Base-by-base conservation (phyloP, 176 grass and related monocot species). In the Zea luxurians region DNA sequence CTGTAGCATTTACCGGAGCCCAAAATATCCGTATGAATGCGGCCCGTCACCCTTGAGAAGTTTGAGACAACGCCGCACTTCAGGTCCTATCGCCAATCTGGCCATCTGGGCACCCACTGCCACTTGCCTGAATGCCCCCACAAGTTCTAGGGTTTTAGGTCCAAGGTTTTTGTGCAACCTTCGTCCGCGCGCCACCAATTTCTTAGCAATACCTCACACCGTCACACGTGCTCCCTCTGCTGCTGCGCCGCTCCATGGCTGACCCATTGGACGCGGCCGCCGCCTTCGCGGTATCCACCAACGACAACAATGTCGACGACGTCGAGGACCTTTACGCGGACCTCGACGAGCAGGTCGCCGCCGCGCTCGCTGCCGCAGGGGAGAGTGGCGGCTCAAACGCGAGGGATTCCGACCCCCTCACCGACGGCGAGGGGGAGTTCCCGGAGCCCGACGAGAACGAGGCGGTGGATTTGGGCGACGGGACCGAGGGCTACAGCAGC, bases 311-410 rank as follows among this genome's bases (percentile, higher is more conserved):
- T 2, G 74, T 62, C 4, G 93, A 81, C 1, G 93, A 92, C 66
- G 78, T 86, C 68, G 93, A 78, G 15, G 82, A 90, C 37, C 93
- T 97, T 52, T 97, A 97, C 53, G 93, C 76, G 10, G 93, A 86
- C 70, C 90, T 97, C 85, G 90, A 86, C 12, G 85, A 90, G 68
- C 87, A 86, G 53, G 85, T 92, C 16, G 79, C 71, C 13, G 90
- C 68, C 1, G 82, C 78, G 11, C 80, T 90, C 6, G 87, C 89
- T 13, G 40, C 74, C 20, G 59, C 69, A 0, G 73, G 81, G 78
- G 82, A 86, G 79, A 89, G 86, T 71, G 78, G 77, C 34, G 75
- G 69, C 58, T 83, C 90, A 68, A 86, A 73, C 74, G 82, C 63
- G 18, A 89, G 80, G 74, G 89, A 89, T 21, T 77, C 83, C 37